Evolutionary conservation across 2,329 filamentous ascomycete species (phyloP).

Genomic region (Phyllosticta citribraziliensis): DNA sequence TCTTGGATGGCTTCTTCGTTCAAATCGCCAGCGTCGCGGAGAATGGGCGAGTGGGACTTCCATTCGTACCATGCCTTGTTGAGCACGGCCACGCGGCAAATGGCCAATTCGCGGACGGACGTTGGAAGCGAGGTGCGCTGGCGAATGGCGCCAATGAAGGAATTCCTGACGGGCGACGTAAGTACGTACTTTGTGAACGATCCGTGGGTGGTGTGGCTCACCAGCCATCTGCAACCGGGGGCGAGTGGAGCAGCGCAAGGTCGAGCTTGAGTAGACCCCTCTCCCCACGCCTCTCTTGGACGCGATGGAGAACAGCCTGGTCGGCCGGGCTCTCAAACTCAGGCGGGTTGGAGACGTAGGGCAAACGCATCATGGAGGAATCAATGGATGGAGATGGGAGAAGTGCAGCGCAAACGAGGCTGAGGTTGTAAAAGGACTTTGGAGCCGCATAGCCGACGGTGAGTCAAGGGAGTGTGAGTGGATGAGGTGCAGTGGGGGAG

Average conservation of each 20-base stretch:
- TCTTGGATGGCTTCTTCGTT: slow-evolving; percentile 38
- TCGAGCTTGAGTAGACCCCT: slow-evolving; percentile 44
- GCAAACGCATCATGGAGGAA: slow-evolving; percentile 40
- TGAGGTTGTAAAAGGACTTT: neutral
- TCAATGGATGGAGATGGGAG: neutral
- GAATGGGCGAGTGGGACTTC: slow-evolving; percentile 61
- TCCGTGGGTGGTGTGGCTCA: slow-evolving; percentile 12
- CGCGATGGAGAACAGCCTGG: slow-evolving; percentile 40
- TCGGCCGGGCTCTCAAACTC: slow-evolving; percentile 37
- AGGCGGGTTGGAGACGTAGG: slow-evolving; percentile 44
- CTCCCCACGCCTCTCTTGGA: slow-evolving; percentile 42
- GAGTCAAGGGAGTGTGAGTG: neutral
- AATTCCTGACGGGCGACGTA: slow-evolving; percentile 34
- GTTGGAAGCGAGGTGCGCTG: slow-evolving; percentile 41
- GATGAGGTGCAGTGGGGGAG: neutral
- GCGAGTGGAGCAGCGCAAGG: slow-evolving; percentile 44
- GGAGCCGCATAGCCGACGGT: neutral
- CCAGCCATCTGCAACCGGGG: slow-evolving; percentile 48
- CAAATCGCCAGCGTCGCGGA: slow-evolving; percentile 50
- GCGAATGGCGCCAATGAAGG: slow-evolving; percentile 47
- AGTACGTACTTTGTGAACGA: neutral
- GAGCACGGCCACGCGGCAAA: slow-evolving; percentile 69
- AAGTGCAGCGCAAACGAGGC: no score
- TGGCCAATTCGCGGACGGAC: slow-evolving; percentile 62
- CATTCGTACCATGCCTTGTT: slow-evolving; percentile 83